phyloP scores from a whole-genome alignment of 1,284 basidiomycete genomes.

The Salmacisia buchloeana region DNA sequence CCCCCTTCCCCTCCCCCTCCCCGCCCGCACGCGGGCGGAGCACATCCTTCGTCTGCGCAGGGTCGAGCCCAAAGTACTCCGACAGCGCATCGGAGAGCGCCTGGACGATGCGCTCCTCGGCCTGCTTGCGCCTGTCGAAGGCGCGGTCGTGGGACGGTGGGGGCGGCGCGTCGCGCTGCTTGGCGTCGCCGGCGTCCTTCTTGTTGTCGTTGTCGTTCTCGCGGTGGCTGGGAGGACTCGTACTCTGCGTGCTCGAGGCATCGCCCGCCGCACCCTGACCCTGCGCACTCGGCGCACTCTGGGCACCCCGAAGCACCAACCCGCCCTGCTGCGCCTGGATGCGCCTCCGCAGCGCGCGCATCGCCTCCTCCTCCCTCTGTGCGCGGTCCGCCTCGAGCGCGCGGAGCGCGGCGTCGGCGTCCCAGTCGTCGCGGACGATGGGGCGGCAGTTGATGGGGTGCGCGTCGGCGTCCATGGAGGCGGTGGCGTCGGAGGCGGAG shows the following conservation, averaged over 20 bases:
- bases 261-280: too few relatives aligned
- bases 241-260: too few relatives aligned
- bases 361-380: neutral
- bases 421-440: conserved; percentile 10
- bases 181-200: neutral
- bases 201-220: neutral
- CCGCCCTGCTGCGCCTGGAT: conserved; percentile 4
- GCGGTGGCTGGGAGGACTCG: neutral
- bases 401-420: neutral
- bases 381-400: neutral
- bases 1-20: neutral
- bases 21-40: neutral
- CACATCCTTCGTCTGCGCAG: neutral
- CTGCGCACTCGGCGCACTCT: too few relatives aligned
- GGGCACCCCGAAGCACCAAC: neutral
- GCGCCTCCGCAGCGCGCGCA: neutral
- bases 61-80: neutral
- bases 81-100: neutral
- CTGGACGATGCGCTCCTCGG: neutral
- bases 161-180: neutral
- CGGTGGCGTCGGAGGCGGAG: neutral
- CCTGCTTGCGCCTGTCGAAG: neutral
- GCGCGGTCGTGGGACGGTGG: too few relatives aligned
- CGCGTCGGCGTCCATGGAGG: neutral
- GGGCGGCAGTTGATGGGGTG: neutral